Evolutionary conservation across 495 filamentous ascomycete species (phyloP).

Genomic region (Polyplosphaeria fusca): DNA sequence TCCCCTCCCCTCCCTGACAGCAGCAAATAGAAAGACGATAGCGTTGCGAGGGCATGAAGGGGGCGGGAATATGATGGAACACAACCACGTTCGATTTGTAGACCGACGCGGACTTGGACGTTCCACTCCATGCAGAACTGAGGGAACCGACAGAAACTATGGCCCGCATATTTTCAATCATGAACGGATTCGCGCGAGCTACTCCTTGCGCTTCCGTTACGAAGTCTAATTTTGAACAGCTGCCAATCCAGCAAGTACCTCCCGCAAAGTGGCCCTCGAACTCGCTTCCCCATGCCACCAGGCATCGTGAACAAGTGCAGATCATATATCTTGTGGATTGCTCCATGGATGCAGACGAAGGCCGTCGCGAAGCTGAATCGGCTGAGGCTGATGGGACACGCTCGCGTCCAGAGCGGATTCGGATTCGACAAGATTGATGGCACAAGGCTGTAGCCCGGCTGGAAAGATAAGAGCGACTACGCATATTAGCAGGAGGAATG

Average conservation of each 20-base stretch:
- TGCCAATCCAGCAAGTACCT: slow-evolving; percentile 52
- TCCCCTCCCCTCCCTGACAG: slow-evolving; percentile 35
- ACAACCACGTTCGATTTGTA: slow-evolving; percentile 41
- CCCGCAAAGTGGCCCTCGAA: slow-evolving; percentile 52
- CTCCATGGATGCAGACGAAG: slow-evolving; percentile 40
- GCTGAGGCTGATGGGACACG: slow-evolving; percentile 18
- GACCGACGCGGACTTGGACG: slow-evolving; percentile 40
- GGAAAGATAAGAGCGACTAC: slow-evolving; percentile 34
- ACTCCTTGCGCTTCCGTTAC: neutral
- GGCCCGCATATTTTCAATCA: slow-evolving; percentile 42
- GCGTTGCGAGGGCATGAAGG: slow-evolving; percentile 6
- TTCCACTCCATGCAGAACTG: slow-evolving; percentile 43
- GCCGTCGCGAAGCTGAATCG: slow-evolving; percentile 26
- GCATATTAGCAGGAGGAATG: too few relatives aligned
- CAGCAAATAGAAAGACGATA: slow-evolving; percentile 28
- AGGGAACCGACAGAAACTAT: slow-evolving; percentile 33
- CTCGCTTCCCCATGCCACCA: slow-evolving; percentile 49
- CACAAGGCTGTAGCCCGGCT: slow-evolving; percentile 32
- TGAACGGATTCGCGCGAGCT: slow-evolving; percentile 40
- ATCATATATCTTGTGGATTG: slow-evolving; percentile 47
- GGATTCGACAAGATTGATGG: slow-evolving; percentile 32
- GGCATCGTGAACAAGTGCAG: slow-evolving; percentile 50
- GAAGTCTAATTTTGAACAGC: slow-evolving; percentile 1
- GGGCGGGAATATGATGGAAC: slow-evolving; percentile 21
- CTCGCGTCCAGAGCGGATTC: slow-evolving; percentile 27